Percentiles rank a stretch among this genome's conserved stretches.
These are phyloP conservation scores for Dactylellina cionopaga DNA, from an alignment of 2,329 filamentous ascomycete species.

Conservation along the genomic window DNA sequence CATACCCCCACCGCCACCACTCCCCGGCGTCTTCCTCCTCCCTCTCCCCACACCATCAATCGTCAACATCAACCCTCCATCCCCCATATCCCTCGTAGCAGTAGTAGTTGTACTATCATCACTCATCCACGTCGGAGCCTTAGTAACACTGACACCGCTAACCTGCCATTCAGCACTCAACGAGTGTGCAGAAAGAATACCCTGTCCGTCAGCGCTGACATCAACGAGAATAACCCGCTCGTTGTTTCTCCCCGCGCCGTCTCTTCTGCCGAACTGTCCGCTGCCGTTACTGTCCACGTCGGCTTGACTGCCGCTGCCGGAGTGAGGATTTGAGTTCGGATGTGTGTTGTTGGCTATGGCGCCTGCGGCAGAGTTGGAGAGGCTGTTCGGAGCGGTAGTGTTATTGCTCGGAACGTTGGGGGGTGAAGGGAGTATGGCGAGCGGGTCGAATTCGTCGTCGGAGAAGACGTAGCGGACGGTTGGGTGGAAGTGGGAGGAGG, in stretches of 20 bases:
- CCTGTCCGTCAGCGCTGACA: constrained; percentile 64
- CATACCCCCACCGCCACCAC: constrained; percentile 57
- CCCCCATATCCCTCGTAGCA: constrained; percentile 59
- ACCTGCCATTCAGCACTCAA: constrained; percentile 79
- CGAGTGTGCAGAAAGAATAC: constrained; percentile 75
- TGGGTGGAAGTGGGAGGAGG: constrained; percentile 80
- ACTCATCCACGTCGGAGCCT: constrained; percentile 72
- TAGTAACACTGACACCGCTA: constrained; percentile 65
- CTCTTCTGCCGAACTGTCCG: constrained; percentile 56
- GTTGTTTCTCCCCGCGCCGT: constrained; percentile 59
- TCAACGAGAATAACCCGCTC: constrained; percentile 69
- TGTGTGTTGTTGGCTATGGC: constrained; percentile 2
- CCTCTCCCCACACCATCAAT: constrained; percentile 67
- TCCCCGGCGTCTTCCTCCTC: constrained; percentile 53
- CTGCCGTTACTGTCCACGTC: constrained; percentile 54
- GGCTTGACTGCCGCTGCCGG: constrained; percentile 43
- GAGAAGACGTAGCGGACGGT: constrained; percentile 90
- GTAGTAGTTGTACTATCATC: constrained; percentile 65
- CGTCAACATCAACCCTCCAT: constrained; percentile 69
- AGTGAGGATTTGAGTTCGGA: constrained; percentile 18
- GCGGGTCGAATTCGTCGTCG: constrained; percentile 75
- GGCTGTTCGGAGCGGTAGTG: constrained; percentile 17
- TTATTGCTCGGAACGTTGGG: constrained; percentile 1
- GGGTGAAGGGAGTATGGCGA: constrained; percentile 44
- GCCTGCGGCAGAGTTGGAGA: constrained; percentile 26